Conservation (phyloP, 2,329 filamentous ascomycete genomes). For the Talaromyces sp. region DNA sequence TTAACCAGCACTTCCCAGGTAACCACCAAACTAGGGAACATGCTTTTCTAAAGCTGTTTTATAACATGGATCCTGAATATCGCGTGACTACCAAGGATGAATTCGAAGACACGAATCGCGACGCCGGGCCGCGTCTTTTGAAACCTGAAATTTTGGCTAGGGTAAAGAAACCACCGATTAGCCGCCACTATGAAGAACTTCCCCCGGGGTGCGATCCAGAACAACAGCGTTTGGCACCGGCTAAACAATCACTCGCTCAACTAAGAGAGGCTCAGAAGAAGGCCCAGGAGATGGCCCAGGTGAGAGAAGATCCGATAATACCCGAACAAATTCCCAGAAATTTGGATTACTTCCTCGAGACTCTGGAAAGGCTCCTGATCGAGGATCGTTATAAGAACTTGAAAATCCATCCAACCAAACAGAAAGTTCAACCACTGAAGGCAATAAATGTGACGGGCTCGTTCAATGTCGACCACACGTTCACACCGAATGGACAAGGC, state of each 20-base stretch:
- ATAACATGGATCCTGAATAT: conserved; percentile 5
- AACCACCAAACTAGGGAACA: background rate
- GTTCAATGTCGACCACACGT: background rate
- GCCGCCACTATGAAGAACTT: conserved; percentile 16
- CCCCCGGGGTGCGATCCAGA: conserved; percentile 7
- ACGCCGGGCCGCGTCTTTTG: conserved; percentile 27
- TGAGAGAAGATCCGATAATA: background rate
- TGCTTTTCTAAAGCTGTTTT: conserved; percentile 4
- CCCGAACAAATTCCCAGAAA: conserved; percentile 2
- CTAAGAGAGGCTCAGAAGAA: background rate
- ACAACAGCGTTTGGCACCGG: background rate
- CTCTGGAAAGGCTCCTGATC: conserved; percentile 3
- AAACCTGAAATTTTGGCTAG: conserved; percentile 11
- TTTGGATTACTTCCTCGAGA: background rate
- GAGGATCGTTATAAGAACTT: conserved; percentile 3
- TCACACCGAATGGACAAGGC: background rate
- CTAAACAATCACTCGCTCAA: background rate
- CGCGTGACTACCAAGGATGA: background rate
- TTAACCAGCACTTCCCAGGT: conserved; percentile 1
- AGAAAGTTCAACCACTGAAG: background rate
- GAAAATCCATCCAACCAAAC: background rate
- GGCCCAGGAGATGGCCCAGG: background rate
- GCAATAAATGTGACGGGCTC: background rate
- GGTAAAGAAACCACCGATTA: conserved; percentile 16
- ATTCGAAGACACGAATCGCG: background rate